phyloP scores from a whole-genome alignment of 2,329 filamentous ascomycete genomes.

The Hymenoscyphus fructigenus region DNA sequence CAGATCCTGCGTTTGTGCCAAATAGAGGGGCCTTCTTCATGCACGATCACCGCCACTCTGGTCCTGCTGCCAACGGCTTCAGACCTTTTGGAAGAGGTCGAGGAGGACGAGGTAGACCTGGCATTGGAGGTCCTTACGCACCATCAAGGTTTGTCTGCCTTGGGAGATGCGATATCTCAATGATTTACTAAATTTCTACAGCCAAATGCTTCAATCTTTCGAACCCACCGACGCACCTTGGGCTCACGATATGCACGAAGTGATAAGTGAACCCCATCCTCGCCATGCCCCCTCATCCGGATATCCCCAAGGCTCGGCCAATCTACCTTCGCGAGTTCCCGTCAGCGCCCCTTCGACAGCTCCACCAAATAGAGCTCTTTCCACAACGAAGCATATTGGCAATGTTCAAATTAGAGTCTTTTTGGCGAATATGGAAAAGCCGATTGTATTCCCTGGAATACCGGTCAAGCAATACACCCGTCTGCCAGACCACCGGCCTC shows the following conservation, averaged over 20 bases:
- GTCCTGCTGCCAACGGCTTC: constrained; percentile 76
- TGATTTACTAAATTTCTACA: constrained; percentile 22
- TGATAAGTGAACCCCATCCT: constrained; percentile 47
- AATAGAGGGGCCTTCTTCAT: constrained; percentile 96
- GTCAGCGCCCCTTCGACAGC: constrained; percentile 51
- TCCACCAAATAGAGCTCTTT: constrained; percentile 75
- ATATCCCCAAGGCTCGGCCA: constrained; percentile 42
- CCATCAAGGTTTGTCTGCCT: constrained; percentile 61
- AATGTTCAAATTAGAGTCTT: constrained; percentile 83
- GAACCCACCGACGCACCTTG: constrained; percentile 71
- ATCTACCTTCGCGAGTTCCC: constrained; percentile 29
- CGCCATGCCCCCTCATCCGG: constrained; percentile 24
- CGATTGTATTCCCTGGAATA: constrained; percentile 71
- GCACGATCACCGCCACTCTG: constrained; percentile 84
- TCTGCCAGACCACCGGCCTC: constrained; percentile 90
- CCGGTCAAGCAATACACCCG: constrained; percentile 89
- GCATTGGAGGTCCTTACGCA: constrained; percentile 55
- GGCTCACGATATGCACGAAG: constrained; percentile 94
- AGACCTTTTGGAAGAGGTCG: constrained; percentile 66
- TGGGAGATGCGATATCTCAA: not conserved
- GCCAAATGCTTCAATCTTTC: constrained; percentile 47
- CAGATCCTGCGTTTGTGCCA: constrained; percentile 90
- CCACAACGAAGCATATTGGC: constrained; percentile 78
- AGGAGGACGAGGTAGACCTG: constrained; percentile 55
- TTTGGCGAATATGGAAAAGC: constrained; percentile 71